phyloP scores from a whole-genome alignment of 2,329 filamentous ascomycete species.

The Nectriaceae sp. region DNA sequence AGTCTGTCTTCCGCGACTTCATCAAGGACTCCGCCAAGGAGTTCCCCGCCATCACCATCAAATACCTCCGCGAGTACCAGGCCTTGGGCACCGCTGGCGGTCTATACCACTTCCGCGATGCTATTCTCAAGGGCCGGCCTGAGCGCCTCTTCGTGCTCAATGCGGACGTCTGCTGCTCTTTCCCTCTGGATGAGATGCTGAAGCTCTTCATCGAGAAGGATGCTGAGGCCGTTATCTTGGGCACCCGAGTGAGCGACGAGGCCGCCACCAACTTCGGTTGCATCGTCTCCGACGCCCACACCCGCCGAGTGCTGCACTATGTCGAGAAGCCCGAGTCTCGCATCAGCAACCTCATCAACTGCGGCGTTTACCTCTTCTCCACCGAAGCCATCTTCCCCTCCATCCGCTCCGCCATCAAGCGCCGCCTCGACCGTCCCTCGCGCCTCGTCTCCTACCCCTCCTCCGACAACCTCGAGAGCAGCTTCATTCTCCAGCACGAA shows the following conservation, averaged over 20 bases:
- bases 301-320: constrained; percentile 94
- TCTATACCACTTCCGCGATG: constrained; percentile 98
- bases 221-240: constrained; percentile 93
- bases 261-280: constrained; percentile 96
- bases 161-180: constrained; percentile 98
- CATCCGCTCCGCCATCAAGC: constrained; percentile 93
- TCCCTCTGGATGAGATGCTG: constrained; percentile 95
- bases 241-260: constrained; percentile 87
- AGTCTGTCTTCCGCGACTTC: constrained; percentile 95
- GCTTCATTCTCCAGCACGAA: constrained; percentile 47
- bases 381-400: constrained; percentile 96
- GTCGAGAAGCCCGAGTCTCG: constrained; percentile 98
- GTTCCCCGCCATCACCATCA: constrained; percentile 82
- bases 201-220: constrained; percentile 92
- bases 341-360: constrained; percentile 99
- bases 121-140: constrained; percentile 92
- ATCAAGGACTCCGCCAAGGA: constrained; percentile 86
- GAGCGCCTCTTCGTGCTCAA: constrained; percentile 97
- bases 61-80: constrained; percentile 97
- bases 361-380: constrained; percentile 95
- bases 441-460: constrained; percentile 94
- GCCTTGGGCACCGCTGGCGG: constrained; percentile 94
- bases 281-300: constrained; percentile 93
- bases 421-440: constrained; percentile 79
- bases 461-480: constrained; percentile 84